A percentile compares a stretch with the other conserved stretches of the same genome.
Conservation (phyloP, 192 early-diverging fungal genomes). For the Chytriomyces hyalinus region DNA sequence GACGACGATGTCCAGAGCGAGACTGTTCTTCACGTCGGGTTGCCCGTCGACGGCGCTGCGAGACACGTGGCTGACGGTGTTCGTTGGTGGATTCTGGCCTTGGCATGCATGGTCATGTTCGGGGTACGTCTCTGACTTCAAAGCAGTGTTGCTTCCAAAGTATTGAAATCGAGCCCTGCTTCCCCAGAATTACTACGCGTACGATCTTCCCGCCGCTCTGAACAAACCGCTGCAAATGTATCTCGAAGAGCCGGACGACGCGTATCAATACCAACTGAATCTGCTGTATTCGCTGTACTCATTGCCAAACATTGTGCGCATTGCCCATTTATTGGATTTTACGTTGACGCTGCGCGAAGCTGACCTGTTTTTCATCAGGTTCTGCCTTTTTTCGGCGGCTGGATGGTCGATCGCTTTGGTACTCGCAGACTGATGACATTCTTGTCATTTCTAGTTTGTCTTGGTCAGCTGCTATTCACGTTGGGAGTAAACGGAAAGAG, state of each 20-base stretch:
- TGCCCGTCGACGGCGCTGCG: neutral
- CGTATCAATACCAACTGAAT: conserved; percentile 51
- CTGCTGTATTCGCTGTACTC: conserved; percentile 61
- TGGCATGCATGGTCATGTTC: conserved; percentile 44
- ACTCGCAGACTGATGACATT: conserved; percentile 43
- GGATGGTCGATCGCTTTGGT: conserved; percentile 54
- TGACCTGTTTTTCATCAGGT: conserved; percentile 13
- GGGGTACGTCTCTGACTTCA: conserved; percentile 4
- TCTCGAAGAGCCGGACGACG: conserved; percentile 38
- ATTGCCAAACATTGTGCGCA: conserved; percentile 61
- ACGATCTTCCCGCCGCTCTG: conserved; percentile 55
- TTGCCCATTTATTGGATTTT: neutral
- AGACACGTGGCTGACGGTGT: conserved; percentile 3
- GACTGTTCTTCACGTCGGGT: neutral
- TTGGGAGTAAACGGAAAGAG: conserved; percentile 45
- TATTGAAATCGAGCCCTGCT: conserved; percentile 1
- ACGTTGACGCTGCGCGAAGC: neutral
- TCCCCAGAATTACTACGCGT: conserved; percentile 43
- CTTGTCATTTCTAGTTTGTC: conserved; percentile 42
- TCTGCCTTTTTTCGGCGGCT: conserved; percentile 63
- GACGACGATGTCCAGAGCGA: neutral
- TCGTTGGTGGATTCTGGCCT: conserved; percentile 43
- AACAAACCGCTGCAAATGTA: conserved; percentile 42
- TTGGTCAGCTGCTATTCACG: conserved; percentile 58
- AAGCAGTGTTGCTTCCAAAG: neutral